These are phyloP conservation scores for Sphagnurus paluster DNA, from an alignment of 1,284 basidiomycete genomes.

Conservation along the genomic window DNA sequence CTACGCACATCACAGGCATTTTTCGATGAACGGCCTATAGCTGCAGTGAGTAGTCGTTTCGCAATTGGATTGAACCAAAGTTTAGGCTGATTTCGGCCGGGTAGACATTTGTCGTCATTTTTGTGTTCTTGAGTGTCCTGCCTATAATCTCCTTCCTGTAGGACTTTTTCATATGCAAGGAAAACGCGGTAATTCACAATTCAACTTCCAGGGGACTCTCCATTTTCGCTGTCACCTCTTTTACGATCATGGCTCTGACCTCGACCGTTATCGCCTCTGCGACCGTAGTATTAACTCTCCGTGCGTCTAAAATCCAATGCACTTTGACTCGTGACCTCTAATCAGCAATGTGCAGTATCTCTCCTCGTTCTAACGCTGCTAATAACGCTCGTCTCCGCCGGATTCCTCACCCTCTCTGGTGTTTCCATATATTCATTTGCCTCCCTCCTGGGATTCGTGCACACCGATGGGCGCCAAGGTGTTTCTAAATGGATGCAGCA, in stretches of 20 bases:
- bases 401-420: conserved; percentile 21
- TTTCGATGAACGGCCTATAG: conserved; percentile 31
- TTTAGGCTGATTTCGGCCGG: background rate
- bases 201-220: conserved; percentile 22
- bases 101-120: conserved; percentile 32
- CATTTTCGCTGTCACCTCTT: conserved; percentile 24
- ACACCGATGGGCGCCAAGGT: conserved; percentile 18
- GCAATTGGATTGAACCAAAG: background rate
- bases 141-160: conserved; percentile 33
- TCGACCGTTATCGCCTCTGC: conserved; percentile 25
- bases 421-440: conserved; percentile 18
- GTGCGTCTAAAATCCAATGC: conserved; percentile 19
- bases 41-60: conserved; percentile 25
- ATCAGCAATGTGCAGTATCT: conserved; percentile 19
- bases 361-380: conserved; percentile 23
- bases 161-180: background rate
- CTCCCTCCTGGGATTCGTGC: conserved; percentile 21
- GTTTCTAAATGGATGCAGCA: conserved; percentile 21
- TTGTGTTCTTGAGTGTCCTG: conserved; percentile 29
- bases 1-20: conserved; percentile 25
- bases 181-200: background rate
- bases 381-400: conserved; percentile 18
- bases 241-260: conserved; percentile 26
- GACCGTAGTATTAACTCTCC: conserved; percentile 25
- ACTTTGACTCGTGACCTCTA: background rate